phyloP scores from a whole-genome alignment of 2,329 filamentous ascomycete species.

The Epichloe aotearoae region DNA sequence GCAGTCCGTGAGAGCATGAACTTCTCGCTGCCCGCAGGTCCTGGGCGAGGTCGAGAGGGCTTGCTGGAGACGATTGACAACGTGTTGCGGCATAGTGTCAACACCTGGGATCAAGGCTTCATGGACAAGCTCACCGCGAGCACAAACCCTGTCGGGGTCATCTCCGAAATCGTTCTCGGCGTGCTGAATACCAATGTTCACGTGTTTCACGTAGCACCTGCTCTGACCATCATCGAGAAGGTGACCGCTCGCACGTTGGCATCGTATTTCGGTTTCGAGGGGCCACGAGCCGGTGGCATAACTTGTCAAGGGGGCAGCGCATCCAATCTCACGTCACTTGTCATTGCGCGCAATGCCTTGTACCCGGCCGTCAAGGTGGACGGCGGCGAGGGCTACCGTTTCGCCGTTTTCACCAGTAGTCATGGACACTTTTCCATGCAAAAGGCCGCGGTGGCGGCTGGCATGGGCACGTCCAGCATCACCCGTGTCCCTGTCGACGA shows the following conservation, averaged over 20 bases:
- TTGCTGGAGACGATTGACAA: slow-evolving; percentile 56
- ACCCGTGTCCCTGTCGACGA: slow-evolving; percentile 60
- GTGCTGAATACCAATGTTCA: slow-evolving; percentile 87
- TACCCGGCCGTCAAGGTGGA: slow-evolving; percentile 63
- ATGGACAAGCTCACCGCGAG: slow-evolving; percentile 89
- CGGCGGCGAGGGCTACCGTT: slow-evolving; percentile 53
- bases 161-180: slow-evolving; percentile 70
- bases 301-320: slow-evolving; percentile 69
- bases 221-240: slow-evolving; percentile 76
- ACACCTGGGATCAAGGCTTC: slow-evolving; percentile 97
- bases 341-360: slow-evolving; percentile 74
- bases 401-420: slow-evolving; percentile 73
- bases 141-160: slow-evolving; percentile 76
- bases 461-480: slow-evolving; percentile 63
- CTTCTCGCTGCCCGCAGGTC: slow-evolving; percentile 34
- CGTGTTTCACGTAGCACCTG: slow-evolving; percentile 85
- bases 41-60: slow-evolving; percentile 55
- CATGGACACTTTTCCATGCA: slow-evolving; percentile 91
- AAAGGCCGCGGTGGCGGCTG: slow-evolving; percentile 79
- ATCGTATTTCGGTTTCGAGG: slow-evolving; percentile 58
- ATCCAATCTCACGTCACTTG: slow-evolving; percentile 71
- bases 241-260: slow-evolving; percentile 61
- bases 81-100: slow-evolving; percentile 74
- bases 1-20: not conserved
- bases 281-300: slow-evolving; percentile 57